A percentile compares a stretch with the other conserved stretches of the same genome.
Evolutionary conservation across 441 rosid genomes (phyloP).

Genomic region (Capsella rubella): DNA sequence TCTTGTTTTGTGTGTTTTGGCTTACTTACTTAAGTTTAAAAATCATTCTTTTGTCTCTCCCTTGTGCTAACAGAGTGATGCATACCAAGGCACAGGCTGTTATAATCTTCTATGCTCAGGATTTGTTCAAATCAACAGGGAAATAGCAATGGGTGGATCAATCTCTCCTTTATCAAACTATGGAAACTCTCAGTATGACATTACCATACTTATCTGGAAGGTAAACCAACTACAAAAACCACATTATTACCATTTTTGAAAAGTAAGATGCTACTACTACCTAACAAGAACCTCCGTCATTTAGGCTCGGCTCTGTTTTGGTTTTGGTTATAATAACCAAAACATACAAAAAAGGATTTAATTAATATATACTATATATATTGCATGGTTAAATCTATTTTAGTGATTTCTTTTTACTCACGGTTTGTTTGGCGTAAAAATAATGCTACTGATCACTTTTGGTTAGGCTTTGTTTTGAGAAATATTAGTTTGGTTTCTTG

Average conservation of each 20-base stretch:
- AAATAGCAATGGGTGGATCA: slow-evolving; percentile 68
- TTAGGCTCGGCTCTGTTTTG: background rate
- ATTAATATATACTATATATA: background rate
- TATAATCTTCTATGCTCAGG: slow-evolving; percentile 66
- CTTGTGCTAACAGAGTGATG: slow-evolving; percentile 55
- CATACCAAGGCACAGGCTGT: slow-evolving; percentile 70
- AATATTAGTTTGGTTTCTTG: background rate
- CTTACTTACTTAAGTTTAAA: background rate
- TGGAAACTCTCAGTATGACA: slow-evolving; percentile 53
- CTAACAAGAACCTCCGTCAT: background rate
- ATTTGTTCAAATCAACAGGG: slow-evolving; percentile 59
- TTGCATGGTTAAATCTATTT: background rate
- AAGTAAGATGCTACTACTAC: too few relatives aligned
- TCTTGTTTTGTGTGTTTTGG: slow-evolving; percentile 12
- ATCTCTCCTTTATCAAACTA: slow-evolving; percentile 54
- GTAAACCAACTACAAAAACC: slow-evolving; percentile 39
- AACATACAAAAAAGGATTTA: background rate
- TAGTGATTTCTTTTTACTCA: slow-evolving; percentile 1
- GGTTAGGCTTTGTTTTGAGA: background rate
- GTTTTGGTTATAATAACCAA: background rate
- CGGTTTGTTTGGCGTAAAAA: background rate
- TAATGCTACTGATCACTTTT: background rate
- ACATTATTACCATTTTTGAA: background rate
- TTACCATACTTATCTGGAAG: slow-evolving; percentile 64
- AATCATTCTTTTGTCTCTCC: slow-evolving; percentile 7